Percentiles rank a stretch among this genome's conserved stretches.
Conservation (phyloP, 163 green algal genomes). For the Scenedesmus sp. region DNA sequence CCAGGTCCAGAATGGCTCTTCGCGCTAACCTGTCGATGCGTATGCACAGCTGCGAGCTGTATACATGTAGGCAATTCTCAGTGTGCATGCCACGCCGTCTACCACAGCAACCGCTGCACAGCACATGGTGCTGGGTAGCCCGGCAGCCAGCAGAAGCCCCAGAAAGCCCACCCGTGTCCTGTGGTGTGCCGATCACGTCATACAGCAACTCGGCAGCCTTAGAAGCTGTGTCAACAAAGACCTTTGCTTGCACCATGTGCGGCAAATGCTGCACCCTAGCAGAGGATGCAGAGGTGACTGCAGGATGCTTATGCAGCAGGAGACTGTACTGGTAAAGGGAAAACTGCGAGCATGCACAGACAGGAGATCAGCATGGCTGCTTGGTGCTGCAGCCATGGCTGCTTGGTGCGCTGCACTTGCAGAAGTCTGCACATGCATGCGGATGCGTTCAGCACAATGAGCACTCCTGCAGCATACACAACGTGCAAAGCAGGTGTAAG, state of each 20-base stretch:
- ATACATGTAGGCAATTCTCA: not conserved
- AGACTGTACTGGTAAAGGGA: not conserved
- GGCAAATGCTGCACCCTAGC: slow-evolving; percentile 74
- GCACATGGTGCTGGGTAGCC: not conserved
- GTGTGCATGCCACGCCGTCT: not conserved
- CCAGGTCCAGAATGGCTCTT: not conserved
- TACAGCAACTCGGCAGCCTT: not conserved
- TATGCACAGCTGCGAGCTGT: not conserved
- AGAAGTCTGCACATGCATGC: not conserved
- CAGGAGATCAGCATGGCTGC: not conserved
- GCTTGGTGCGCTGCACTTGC: not conserved
- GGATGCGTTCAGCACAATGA: no score
- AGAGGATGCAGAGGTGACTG: slow-evolving; percentile 60
- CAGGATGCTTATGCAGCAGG: not conserved
- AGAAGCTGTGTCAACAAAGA: slow-evolving; percentile 51
- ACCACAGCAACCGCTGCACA: not conserved
- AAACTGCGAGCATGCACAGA: not conserved
- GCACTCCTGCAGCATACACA: not conserved
- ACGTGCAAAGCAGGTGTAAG: not conserved
- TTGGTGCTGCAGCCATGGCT: not conserved
- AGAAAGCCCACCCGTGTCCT: not conserved
- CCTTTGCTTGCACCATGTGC: slow-evolving; percentile 76
- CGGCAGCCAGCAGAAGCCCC: not conserved
- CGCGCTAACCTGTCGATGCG: not conserved
- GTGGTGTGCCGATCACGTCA: not conserved